Evolutionary conservation across 352 stramenopile species (phyloP).

Genomic region (Hyaloperonospora brassicae): DNA sequence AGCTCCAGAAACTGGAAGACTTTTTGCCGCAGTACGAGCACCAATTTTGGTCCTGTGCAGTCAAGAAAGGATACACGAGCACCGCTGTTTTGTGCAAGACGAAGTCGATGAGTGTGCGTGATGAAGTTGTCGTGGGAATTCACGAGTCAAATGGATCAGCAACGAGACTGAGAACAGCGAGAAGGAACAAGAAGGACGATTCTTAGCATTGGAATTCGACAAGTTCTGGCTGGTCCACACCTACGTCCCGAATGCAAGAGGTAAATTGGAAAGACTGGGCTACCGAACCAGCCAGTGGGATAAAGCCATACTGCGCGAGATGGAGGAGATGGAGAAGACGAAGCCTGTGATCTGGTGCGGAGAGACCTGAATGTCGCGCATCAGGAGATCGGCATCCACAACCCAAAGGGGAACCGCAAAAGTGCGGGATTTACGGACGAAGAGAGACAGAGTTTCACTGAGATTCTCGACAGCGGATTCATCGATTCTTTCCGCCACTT

Average conservation of each 20-base stretch:
- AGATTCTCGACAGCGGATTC: constrained; percentile 53
- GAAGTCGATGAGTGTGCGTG: constrained; percentile 59
- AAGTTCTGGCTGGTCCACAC: constrained; percentile 82
- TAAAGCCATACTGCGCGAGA: constrained; percentile 53
- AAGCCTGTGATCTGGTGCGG: constrained; percentile 83
- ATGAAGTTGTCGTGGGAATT: constrained; percentile 46
- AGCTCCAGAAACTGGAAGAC: constrained; percentile 69
- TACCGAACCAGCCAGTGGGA: constrained; percentile 77
- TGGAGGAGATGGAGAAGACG: constrained; percentile 58
- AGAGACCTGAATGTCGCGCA: constrained; percentile 81
- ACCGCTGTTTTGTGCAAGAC: constrained; percentile 68
- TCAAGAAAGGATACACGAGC: constrained; percentile 74
- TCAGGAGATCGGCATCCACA: constrained; percentile 84
- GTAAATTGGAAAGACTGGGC: constrained; percentile 61
- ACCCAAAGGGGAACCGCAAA: constrained; percentile 74
- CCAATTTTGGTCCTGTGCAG: constrained; percentile 72
- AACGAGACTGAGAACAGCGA: constrained; percentile 19
- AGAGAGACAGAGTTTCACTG: constrained; percentile 66
- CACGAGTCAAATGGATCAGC: constrained; percentile 28
- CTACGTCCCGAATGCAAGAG: constrained; percentile 70
- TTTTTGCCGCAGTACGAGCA: constrained; percentile 64
- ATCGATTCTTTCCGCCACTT: constrained; percentile 69
- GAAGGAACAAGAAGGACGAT: constrained; percentile 69
- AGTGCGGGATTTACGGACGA: constrained; percentile 73
- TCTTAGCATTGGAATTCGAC: constrained; percentile 66